phyloP scores from a whole-genome alignment of 305 asterid genomes.

The Fraxinus angustifolia region DNA sequence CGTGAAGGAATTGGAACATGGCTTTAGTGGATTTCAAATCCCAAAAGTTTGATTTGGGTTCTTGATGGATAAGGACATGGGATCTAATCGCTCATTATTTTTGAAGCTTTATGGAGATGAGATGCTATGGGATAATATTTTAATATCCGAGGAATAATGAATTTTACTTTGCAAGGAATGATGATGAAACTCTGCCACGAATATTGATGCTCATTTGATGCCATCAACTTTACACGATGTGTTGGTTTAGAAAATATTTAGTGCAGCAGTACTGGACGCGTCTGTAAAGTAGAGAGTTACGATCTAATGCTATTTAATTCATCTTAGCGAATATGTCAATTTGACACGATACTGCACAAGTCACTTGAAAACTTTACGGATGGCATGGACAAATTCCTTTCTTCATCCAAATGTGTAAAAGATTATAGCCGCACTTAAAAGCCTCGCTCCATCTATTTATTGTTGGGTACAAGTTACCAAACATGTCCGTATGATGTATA shows the following conservation, averaged over 20 bases:
- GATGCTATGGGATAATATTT: slow-evolving; percentile 19
- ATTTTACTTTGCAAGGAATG: slow-evolving; percentile 48
- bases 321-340: background rate
- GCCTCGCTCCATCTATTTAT: no score
- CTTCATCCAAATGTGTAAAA: background rate
- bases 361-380: background rate
- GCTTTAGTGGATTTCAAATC: slow-evolving; percentile 43
- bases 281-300: background rate
- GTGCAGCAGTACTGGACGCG: background rate
- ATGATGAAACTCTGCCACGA: slow-evolving; percentile 28
- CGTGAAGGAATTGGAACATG: slow-evolving; percentile 39
- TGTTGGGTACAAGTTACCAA: background rate
- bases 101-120: slow-evolving; percentile 27
- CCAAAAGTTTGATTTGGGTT: slow-evolving; percentile 40
- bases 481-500: background rate
- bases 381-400: no score
- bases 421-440: no score
- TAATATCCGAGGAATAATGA: slow-evolving; percentile 34
- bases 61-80: slow-evolving; percentile 34
- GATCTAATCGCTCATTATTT: slow-evolving; percentile 19
- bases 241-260: background rate
- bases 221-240: slow-evolving; percentile 14
- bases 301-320: background rate
- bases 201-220: slow-evolving; percentile 31
- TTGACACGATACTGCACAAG: background rate